These are phyloP conservation scores for Leccinum barrowsii DNA, from an alignment of 768 basidiomycete species.

Conservation along the genomic window DNA sequence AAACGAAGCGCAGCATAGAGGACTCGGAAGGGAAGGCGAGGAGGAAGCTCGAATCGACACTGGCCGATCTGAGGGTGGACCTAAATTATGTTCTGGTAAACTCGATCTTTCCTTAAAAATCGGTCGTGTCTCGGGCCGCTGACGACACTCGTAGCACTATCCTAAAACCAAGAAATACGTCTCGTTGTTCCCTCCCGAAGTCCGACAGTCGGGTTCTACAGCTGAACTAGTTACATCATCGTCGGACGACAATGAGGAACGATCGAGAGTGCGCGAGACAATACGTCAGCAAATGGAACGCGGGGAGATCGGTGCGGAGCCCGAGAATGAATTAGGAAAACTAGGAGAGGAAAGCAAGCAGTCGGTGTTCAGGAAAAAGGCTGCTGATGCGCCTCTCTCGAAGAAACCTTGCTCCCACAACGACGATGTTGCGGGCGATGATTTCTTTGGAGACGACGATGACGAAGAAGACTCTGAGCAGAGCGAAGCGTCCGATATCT, in stretches of 20 bases:
- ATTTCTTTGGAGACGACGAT: slow-evolving; percentile 30
- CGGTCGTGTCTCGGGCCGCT: neutral
- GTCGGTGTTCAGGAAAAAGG: neutral
- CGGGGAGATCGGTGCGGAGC: slow-evolving; percentile 56
- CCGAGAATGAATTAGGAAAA: slow-evolving; percentile 44
- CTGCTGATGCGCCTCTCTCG: slow-evolving; percentile 1
- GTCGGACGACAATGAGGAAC: slow-evolving; percentile 40
- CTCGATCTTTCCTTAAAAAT: neutral
- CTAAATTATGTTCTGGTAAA: slow-evolving; percentile 86
- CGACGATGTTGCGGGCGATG: slow-evolving; percentile 20
- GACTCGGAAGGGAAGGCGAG: slow-evolving; percentile 35
- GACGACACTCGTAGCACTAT: slow-evolving; percentile 55
- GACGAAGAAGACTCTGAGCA: slow-evolving; percentile 15
- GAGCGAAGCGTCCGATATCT: slow-evolving; percentile 16
- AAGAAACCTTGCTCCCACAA: slow-evolving; percentile 1
- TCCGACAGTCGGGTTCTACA: slow-evolving; percentile 23
- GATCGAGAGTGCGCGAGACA: slow-evolving; percentile 57
- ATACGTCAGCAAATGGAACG: slow-evolving; percentile 57
- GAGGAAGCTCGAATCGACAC: slow-evolving; percentile 40
- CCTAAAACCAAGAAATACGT: slow-evolving; percentile 87
- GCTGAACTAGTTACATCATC: slow-evolving; percentile 6
- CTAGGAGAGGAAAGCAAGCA: slow-evolving; percentile 6
- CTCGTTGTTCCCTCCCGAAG: slow-evolving; percentile 79
- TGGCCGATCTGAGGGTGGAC: slow-evolving; percentile 74
- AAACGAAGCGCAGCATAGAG: slow-evolving; percentile 54